Base-by-base conservation (phyloP, 805 yeast species). In the Kurtzmaniella fragi region DNA sequence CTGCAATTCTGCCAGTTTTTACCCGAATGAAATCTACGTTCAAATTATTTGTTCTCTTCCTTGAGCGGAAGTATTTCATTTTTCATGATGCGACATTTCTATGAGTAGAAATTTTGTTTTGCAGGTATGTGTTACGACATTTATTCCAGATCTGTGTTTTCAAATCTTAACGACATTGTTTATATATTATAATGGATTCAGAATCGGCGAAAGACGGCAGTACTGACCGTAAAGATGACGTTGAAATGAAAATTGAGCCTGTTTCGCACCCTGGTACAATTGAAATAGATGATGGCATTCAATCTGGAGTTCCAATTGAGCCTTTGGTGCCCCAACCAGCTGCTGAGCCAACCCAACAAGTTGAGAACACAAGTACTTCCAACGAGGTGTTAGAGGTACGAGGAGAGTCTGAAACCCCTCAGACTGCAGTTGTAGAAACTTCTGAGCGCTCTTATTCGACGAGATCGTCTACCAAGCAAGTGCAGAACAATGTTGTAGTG, bases 401-500 rank as follows among this genome's bases (percentile, higher is more conserved):
- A 17, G 13, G 31, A 35, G 27, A 14, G 12, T 28, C 33, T 23
- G 28, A 23, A 20, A n/a, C n/a, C 15, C 15, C 28, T n/a, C 35
- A 30, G 32, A 20, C 35, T 15, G 17, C 17, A 26, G 23, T 25
- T 25, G n/a, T 15, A 17, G 25, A 20, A 20, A 20, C 25, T 5
- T 20, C 25, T 8, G 7, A 45, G n/a, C 56, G 49, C 16, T 38
- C 42, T 35, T 54, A 53, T 41, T 47, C 59, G 16, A 53, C 63
- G 7, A 42, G 65, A 31, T 54, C 58, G 8, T 56, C 49, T 27
- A 35, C 47, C 30, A 59, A 56, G 40, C 64, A 59, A 45, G 44
- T 45, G 25, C 44, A 50, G 28, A 51, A 53, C 34, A 63, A 62
- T 34, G 63, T 63, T 8, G 45, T 59, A 11, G 56, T 64, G 2